Percentiles rank a stretch among this genome's conserved stretches.
Evolutionary conservation across 2,329 filamentous ascomycete species (phyloP).

Genomic region (Talaromyces sp.): DNA sequence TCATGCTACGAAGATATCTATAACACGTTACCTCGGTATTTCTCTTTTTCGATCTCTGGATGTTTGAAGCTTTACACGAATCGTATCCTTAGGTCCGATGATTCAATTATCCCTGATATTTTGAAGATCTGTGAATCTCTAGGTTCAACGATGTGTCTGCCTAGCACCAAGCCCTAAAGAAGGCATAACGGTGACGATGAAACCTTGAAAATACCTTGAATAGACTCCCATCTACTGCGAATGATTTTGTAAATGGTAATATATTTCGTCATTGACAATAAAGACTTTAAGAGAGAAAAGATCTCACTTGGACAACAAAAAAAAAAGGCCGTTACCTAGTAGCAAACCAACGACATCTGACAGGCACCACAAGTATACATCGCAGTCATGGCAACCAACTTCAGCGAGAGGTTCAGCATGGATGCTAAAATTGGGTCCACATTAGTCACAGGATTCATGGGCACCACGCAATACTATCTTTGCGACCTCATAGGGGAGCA

Average conservation of each 20-base stretch:
- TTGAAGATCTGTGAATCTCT: neutral
- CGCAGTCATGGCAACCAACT: neutral
- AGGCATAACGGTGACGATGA: neutral
- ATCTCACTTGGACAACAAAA: neutral
- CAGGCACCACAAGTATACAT: too few relatives aligned
- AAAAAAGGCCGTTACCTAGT: neutral
- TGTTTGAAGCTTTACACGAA: neutral
- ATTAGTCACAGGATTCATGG: constrained; percentile 8
- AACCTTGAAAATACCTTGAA: neutral
- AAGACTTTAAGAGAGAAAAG: neutral
- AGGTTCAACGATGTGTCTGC: neutral
- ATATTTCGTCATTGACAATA: neutral
- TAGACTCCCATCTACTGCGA: neutral
- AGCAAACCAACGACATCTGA: neutral
- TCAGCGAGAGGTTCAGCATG: neutral
- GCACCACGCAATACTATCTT: constrained; percentile 1
- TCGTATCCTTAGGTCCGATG: neutral
- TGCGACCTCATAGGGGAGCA: neutral
- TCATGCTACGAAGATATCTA: neutral
- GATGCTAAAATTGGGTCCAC: neutral
- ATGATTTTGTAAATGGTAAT: neutral
- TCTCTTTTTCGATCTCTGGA: neutral
- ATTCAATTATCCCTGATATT: neutral
- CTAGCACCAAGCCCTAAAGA: neutral
- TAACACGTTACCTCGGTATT: neutral